Evolutionary conservation across 371 early-diverging fungal species (phyloP).

Genomic region (Lichtheimia corymbifera): DNA sequence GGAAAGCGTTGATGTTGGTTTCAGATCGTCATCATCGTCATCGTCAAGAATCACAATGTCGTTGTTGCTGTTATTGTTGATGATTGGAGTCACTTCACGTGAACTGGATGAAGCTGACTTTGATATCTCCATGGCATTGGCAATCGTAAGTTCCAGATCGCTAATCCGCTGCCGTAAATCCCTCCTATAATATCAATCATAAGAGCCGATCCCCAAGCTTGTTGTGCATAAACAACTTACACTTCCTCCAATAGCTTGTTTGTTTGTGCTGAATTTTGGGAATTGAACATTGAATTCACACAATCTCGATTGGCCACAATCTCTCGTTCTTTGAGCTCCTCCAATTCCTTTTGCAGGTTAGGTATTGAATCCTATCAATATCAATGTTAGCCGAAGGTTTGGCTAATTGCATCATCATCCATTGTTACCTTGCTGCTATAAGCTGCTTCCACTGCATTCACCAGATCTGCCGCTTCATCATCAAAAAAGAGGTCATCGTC

Average conservation of each 20-base stretch:
- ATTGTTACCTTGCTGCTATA: background rate
- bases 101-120: background rate
- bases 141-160: too few relatives aligned
- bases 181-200: background rate
- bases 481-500: constrained; percentile 3
- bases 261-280: background rate
- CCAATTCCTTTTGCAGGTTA: background rate
- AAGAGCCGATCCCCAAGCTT: background rate
- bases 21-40: background rate
- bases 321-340: background rate
- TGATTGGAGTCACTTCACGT: background rate
- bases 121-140: background rate
- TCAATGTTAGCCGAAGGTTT: too few relatives aligned
- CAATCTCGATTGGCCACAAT: background rate
- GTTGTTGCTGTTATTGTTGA: background rate
- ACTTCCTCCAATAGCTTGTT: background rate
- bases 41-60: constrained; percentile 1
- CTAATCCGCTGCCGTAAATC: too few relatives aligned
- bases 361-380: background rate
- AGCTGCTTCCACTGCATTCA: background rate
- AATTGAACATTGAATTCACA: background rate
- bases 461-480: background rate
- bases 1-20: background rate
- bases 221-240: background rate
- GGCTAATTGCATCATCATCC: too few relatives aligned